Evolutionary conservation across 2,329 filamentous ascomycete species (phyloP), one percentile per base, ranked within the genome.

Genomic region (Pezicula carpinea): DNA sequence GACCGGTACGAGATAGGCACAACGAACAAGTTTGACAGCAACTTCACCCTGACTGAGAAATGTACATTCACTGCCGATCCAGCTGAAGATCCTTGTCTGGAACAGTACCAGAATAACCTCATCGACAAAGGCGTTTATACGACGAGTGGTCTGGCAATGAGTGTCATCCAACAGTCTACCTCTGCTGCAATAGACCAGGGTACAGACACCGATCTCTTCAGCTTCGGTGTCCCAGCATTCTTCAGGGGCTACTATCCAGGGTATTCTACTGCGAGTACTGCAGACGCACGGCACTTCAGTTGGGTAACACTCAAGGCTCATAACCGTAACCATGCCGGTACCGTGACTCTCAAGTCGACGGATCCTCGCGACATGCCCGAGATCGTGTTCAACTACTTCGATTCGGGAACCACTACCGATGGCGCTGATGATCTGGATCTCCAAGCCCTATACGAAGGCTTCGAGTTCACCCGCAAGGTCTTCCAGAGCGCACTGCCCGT

Each of bases 281-380:
- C 67, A 17, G 66, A 59, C 11, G 65, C 61, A 11, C 60, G 71
- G 75, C 69, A 71, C 49, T 50, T 33, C 14, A 34, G 39, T 17
- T 50, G 48, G 48, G 18, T 50, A n/a, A 72, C 75, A 6, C 70
- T 87, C 47, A 82, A 83, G 64, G 74, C 77, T 0, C 80, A 83
- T 56, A 74, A 82, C 0, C 75, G 78, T 47, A 85, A 87, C 51
- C 66, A 58, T 1, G 76, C 75, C 5, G 85, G 85, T 10, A 74
- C 72, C 2, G 82, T 89, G 5, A 74, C 64, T 3, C 74, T 88
- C 7, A 70, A 69, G 18, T 82, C 78, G 0, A 66, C 75, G 0
- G 76, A 87, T 58, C 83, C 84, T 0, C 75, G 77, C 1, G 82
- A 86, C 45, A 68, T 72, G 6, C 84, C 85, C 0, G 62, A 75